Base-by-base conservation (phyloP, 148 eudicot species). In the Chenopodium quinoa region DNA sequence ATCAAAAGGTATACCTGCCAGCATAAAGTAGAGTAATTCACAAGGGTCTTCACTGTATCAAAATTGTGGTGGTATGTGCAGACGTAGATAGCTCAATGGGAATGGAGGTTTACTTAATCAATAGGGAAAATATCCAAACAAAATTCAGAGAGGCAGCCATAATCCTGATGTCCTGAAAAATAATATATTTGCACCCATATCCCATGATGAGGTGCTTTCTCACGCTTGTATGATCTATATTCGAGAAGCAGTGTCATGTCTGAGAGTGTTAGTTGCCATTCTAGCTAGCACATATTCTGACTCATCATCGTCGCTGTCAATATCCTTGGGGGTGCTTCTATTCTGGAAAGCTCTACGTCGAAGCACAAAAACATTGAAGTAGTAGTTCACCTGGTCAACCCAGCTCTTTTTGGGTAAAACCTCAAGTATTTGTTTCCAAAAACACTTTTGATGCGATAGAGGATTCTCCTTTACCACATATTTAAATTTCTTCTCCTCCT, bases 241-340 rank as follows among this genome's bases (percentile, higher is more conserved):
- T 90, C 20, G 91, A 93, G 16, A 89, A 47, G 78, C 82, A 75
- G 78, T 80, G 27, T 54, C 81, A 22, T 50, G 78, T 32, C 87
- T 85, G 60, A 79, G 71, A 31, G 85, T 75, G 65, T 85, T 87
- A 52, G 65, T 75, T 32, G 84, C 60, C 0, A 40, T 40, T 40
- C 44, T 40, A 4, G 44, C 44, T 40, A 84, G 64, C 12, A 86
- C 88, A 50, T 80, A 83, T 65, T 89, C 97, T 0, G 90, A 83
- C 64, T 92, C 94, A 69, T 96, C 99, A 75, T 96, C 98, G 58
- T 94, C 99, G 64, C 97, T 94, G 76, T 92, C 90, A 46, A 92
- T 87, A 74, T 88, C 79, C 67, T 78, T 66, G 1, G 90, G 86
- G 74, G 79, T 76, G 48, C 77, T 82, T 85, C 98, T 81, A 81